Percentiles rank a stretch among this genome's conserved stretches.
phyloP scores from a whole-genome alignment of 768 basidiomycete species.

The Calvatia gigantea region DNA sequence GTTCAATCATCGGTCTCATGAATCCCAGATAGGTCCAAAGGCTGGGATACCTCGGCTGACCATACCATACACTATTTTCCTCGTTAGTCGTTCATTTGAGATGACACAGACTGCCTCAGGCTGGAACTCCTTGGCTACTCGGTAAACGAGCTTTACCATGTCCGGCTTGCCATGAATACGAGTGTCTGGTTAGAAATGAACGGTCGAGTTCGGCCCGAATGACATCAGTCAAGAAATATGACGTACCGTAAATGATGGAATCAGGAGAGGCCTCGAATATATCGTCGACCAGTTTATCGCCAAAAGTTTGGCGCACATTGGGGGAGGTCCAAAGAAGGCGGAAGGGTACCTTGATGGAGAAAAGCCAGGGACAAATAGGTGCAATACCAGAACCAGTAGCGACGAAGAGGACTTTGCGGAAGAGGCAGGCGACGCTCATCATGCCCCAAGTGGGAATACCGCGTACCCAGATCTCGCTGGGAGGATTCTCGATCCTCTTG shows the following conservation, averaged over 20 bases:
- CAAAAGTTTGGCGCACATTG: slow-evolving; percentile 36
- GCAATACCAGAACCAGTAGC: slow-evolving; percentile 56
- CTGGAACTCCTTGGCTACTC: slow-evolving; percentile 32
- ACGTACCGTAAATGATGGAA: slow-evolving; percentile 30
- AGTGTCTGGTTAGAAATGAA: slow-evolving; percentile 24
- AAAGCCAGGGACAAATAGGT: slow-evolving; percentile 36
- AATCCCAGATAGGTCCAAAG: slow-evolving; percentile 40
- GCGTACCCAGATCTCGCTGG: slow-evolving; percentile 50
- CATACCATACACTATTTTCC: slow-evolving; percentile 38
- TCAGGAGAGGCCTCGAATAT: slow-evolving; percentile 36
- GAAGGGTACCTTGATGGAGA: slow-evolving; percentile 31
- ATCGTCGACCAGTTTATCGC: slow-evolving; percentile 33
- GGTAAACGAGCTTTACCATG: slow-evolving; percentile 35
- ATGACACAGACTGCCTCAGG: slow-evolving; percentile 41
- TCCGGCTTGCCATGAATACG: slow-evolving; percentile 35
- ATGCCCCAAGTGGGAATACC: slow-evolving; percentile 50
- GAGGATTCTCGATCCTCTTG: slow-evolving; percentile 44
- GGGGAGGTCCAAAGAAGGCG: slow-evolving; percentile 41
- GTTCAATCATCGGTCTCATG: slow-evolving; percentile 21
- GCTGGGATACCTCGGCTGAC: slow-evolving; percentile 38
- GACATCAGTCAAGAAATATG: neutral
- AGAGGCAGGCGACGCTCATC: slow-evolving; percentile 44
- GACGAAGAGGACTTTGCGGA: slow-evolving; percentile 49
- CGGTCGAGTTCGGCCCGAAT: neutral
- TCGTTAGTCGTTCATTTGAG: slow-evolving; percentile 36